These are phyloP conservation scores for Candida anutae DNA, from an alignment of 1,139 yeast species.

Conservation along the genomic window DNA sequence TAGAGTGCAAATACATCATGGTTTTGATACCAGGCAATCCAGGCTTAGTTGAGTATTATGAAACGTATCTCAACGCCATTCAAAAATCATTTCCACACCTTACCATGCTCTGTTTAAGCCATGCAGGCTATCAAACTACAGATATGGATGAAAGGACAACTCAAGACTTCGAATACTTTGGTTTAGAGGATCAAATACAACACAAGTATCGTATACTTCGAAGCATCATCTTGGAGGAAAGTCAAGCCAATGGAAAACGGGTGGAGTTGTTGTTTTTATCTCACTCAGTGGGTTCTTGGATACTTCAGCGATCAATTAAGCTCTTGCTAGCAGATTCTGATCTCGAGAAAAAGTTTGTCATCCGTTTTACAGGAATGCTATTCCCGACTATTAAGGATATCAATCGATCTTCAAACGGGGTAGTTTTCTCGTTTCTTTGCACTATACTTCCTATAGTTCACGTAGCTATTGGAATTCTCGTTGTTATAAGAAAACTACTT, in stretches of 20 bases:
- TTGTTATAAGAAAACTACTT: constrained; percentile 14
- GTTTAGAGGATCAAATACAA: constrained; percentile 42
- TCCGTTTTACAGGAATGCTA: constrained; percentile 46
- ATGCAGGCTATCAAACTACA: constrained; percentile 37
- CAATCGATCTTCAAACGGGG: constrained; percentile 45
- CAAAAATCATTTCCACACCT: constrained; percentile 35
- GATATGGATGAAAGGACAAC: neutral
- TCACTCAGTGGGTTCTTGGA: constrained; percentile 58
- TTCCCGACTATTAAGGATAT: constrained; percentile 61
- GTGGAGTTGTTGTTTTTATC: constrained; percentile 42
- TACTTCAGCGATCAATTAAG: constrained; percentile 42
- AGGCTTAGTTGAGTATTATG: constrained; percentile 53
- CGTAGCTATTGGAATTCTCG: constrained; percentile 15
- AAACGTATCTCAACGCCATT: constrained; percentile 38
- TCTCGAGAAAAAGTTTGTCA: constrained; percentile 10
- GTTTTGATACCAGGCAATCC: constrained; percentile 67
- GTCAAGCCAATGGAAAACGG: constrained; percentile 5
- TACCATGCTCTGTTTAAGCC: constrained; percentile 49
- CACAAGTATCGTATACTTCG: constrained; percentile 38
- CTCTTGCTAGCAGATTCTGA: constrained; percentile 14
- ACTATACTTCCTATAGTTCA: constrained; percentile 25
- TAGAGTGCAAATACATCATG: constrained; percentile 11
- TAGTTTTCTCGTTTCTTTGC: constrained; percentile 22
- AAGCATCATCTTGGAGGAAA: constrained; percentile 14
- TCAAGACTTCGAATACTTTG: constrained; percentile 15